Base-by-base conservation (phyloP, 176 grass and related monocot species). In the Areca catechu region DNA sequence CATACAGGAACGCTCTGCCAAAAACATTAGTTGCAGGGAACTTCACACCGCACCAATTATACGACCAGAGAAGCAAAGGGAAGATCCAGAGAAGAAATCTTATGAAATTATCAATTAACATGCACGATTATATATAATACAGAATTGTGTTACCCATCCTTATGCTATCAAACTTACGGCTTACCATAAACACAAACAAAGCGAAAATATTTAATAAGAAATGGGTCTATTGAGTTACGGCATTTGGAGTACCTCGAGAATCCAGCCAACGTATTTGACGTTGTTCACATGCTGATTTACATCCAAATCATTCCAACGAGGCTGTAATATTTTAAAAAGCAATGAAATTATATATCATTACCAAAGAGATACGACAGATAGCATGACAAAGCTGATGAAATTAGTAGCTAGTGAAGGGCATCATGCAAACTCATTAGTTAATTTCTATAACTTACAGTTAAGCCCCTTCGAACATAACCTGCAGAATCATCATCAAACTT, bases 231-330 rank as follows among this genome's bases (percentile, higher is more conserved):
- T 37, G 30, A 37, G 30, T 10, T 37, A 37, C 12, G 30, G 30
- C 30, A 7, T 10, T 1, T 9, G 7, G 10, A 34, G 74, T 56
- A 90, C 86, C 86, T 90, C 86, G 54, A 90, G 81, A 51, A 90
- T 90, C 86, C 86, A 90, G 4, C 82, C 86, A 55, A 90, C 79
- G 70, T 90, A 90, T 73, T 90, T 90, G 58, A 90, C 86, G 62
- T 90, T 85, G 56, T 90, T 90, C 62, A 90, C 86, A 55, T 90
- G 86, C 68, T 90, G 86, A 48, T 90, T 90, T 60, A 85, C 77
- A 73, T 89, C 86, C 25, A 89, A 82, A 63, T 89, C 86, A 3
- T 63, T 57, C 81, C 81, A 89, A 21, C 77, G 70, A 53, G 86
- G 86, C 86, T 89, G 86, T 48, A 37, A 60, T n/a, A 51, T 20